phyloP scores from a whole-genome alignment of 768 basidiomycete genomes.

The Hypholoma fasciculare region DNA sequence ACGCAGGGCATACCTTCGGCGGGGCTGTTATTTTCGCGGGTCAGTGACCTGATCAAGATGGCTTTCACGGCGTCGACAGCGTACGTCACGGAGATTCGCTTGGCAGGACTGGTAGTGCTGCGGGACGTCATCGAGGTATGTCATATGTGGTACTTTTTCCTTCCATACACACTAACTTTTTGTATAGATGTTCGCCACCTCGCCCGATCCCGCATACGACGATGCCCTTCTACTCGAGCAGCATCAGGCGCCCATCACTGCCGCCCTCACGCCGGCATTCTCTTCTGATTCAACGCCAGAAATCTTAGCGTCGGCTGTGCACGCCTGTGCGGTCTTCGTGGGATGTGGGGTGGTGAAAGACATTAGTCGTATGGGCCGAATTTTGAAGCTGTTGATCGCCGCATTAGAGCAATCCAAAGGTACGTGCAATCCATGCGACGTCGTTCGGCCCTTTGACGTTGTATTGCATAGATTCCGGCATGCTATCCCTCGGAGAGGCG shows the following conservation, averaged over 20 bases:
- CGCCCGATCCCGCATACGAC: constrained; percentile 92
- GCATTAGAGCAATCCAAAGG: constrained; percentile 92
- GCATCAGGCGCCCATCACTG: constrained; percentile 97
- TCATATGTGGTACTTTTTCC: neutral
- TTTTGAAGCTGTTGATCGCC: constrained; percentile 83
- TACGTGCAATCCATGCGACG: constrained; percentile 27
- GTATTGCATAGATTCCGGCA: constrained; percentile 66
- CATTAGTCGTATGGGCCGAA: constrained; percentile 88
- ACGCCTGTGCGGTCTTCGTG: constrained; percentile 93
- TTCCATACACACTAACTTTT: constrained; percentile 1
- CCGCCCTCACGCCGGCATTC: constrained; percentile 95
- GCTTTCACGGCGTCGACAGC: constrained; percentile 97
- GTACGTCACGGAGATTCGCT: constrained; percentile 91
- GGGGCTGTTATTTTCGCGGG: constrained; percentile 77
- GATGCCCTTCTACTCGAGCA: constrained; percentile 91
- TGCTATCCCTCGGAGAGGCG: constrained; percentile 83
- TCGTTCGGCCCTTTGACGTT: neutral
- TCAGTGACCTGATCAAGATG: constrained; percentile 95
- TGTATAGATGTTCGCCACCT: constrained; percentile 77
- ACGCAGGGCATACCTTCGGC: constrained; percentile 52
- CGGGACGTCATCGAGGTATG: constrained; percentile 88
- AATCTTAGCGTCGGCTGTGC: constrained; percentile 88
- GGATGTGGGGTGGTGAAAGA: constrained; percentile 95
- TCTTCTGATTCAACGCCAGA: constrained; percentile 95
- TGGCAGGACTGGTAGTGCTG: constrained; percentile 88